Evolutionary conservation across 1,284 basidiomycete genomes (phyloP), one percentile per base, ranked within the genome.

Genomic region (Rhodotorula glutinis): DNA sequence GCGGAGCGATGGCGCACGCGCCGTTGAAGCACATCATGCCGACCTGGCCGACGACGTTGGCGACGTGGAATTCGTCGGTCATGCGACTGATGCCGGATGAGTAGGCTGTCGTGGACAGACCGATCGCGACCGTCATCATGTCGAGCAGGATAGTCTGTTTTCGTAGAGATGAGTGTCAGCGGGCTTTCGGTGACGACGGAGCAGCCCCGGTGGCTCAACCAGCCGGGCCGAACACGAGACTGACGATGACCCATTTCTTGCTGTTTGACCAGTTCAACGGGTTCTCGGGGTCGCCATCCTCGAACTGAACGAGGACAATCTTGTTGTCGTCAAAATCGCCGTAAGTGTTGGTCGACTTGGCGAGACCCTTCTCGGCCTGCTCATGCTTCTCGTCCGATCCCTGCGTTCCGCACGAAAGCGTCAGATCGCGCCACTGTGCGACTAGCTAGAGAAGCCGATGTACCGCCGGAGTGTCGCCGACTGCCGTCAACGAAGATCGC

Each of bases 91-190:
- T 65, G 19, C 77, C 75, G n/a, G 65, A 70, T 4, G 76, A 77
- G 71, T 76, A 79, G 23, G 74, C 77, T 30, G 75, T 75, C 17
- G 77, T 78, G n/a, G 76, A 73, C 2, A 79, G 73, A 49, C 77
- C 77, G 62, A 77, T 77, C 60, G 74, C 74, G 44, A 74, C 69
- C 38, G 74, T 75, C 77, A 77, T 77, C 65, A 66, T 60, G 63
- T 73, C 75, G 17, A 77, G 73, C 2, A 77, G 67, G 59, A 57
- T 53, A 19, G 63, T 73, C 70, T 52, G 30, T 27, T 13, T 11
- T 17, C 13, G 25, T 11, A 0, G 10, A 7, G 11, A 29, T 13
- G 10, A 10, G 17, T 2, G 53, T 60, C n/a, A 55, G 62, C 29
- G 33, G 33, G 33, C 33, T 38, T 5, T 38, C 33, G 33, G 11